A percentile compares a stretch with the other conserved stretches of the same genome.
Conservation (phyloP, 768 basidiomycete species). For the Tulasnella sp. region DNA sequence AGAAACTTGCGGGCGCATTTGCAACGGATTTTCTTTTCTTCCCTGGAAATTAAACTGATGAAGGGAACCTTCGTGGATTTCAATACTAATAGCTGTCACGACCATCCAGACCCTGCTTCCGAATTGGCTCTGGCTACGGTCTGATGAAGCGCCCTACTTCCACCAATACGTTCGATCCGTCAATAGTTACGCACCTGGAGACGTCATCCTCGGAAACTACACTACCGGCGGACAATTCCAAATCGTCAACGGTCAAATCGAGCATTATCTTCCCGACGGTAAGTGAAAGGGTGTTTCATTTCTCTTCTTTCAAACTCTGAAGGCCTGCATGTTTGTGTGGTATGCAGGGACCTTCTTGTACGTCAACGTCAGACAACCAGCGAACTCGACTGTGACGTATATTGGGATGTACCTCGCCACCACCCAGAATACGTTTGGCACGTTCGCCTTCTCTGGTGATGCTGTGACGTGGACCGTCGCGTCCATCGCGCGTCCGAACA, state of each 20-base stretch:
- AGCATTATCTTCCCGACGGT: slow-evolving; percentile 37
- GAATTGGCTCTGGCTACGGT: slow-evolving; percentile 47
- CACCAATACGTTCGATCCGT: slow-evolving; percentile 48
- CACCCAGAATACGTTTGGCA: slow-evolving; percentile 36
- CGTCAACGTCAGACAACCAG: slow-evolving; percentile 38
- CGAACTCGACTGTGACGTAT: slow-evolving; percentile 38
- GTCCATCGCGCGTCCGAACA: slow-evolving; percentile 34
- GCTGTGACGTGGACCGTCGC: slow-evolving; percentile 49
- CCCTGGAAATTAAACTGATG: too few relatives aligned
- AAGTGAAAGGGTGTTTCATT: slow-evolving; percentile 16
- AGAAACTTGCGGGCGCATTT: background rate
- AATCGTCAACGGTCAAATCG: slow-evolving; percentile 43
- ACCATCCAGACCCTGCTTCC: slow-evolving; percentile 36
- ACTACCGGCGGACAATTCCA: slow-evolving; percentile 39
- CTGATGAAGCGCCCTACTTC: slow-evolving; percentile 51
- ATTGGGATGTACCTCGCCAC: slow-evolving; percentile 42
- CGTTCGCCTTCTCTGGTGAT: slow-evolving; percentile 47
- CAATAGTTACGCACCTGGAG: slow-evolving; percentile 29
- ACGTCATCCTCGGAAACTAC: slow-evolving; percentile 44
- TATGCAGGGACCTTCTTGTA: slow-evolving; percentile 26
- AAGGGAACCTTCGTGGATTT: too few relatives aligned
- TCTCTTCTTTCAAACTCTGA: too few relatives aligned
- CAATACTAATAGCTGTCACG: slow-evolving; percentile 8
- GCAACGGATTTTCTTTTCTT: too few relatives aligned
- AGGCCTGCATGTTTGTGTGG: background rate